Conservation (phyloP, 306 rosid genomes). For the Mucuna pruriens region DNA sequence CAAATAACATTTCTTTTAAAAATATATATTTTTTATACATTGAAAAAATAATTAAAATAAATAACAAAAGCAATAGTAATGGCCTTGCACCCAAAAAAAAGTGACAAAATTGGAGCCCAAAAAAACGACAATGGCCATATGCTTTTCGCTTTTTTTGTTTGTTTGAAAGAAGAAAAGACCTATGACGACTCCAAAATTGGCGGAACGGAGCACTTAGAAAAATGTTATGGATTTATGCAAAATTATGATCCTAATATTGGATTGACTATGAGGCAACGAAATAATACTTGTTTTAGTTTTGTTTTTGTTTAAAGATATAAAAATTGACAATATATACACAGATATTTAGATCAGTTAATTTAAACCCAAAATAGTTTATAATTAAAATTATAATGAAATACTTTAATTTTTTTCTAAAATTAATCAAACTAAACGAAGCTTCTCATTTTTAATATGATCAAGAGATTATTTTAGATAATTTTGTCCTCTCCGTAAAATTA, state of each 20-base stretch:
- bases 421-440: not conserved
- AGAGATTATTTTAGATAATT: not conserved
- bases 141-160: too few species aligned
- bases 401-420: not conserved
- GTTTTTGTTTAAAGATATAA: not conserved
- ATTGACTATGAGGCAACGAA: not conserved
- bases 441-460: not conserved
- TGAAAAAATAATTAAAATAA: too few species aligned
- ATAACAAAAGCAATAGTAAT: too few species aligned
- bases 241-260: not conserved
- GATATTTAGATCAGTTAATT: not conserved
- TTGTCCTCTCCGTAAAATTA: not conserved
- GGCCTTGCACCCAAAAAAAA: too few species aligned
- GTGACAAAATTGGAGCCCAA: too few species aligned
- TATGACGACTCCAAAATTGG: not conserved
- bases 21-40: too few species aligned
- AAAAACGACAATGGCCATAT: too few species aligned
- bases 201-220: not conserved
- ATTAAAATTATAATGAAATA: not conserved
- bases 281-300: not conserved
- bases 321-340: not conserved
- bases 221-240: not conserved
- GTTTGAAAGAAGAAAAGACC: too few species aligned
- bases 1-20: too few species aligned
- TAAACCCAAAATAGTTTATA: not conserved